Percentiles rank a stretch among this genome's conserved stretches.
phyloP scores from a whole-genome alignment of 345 rosid genomes.

The Salix purpurea region DNA sequence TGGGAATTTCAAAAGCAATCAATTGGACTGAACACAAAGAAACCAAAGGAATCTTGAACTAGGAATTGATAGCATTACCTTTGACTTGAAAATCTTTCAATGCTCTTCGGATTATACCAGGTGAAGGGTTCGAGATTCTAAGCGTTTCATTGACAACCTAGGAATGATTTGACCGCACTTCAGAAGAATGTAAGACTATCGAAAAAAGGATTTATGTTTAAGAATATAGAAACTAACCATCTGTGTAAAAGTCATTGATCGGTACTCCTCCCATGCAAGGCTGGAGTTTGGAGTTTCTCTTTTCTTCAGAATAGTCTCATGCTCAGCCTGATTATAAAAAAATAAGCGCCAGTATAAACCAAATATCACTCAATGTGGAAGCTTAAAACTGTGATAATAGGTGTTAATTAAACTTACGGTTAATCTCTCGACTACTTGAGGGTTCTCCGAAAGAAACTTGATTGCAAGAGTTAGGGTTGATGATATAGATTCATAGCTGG shows the following conservation, averaged over 20 bases:
- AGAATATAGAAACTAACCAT: background rate
- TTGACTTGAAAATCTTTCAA: slow-evolving; percentile 24
- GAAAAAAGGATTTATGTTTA: background rate
- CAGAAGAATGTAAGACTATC: too few species aligned
- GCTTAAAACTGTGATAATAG: background rate
- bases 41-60: too few species aligned
- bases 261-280: slow-evolving; percentile 6
- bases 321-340: slow-evolving; percentile 21
- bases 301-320: background rate
- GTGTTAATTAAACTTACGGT: slow-evolving; percentile 5
- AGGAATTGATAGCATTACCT: too few species aligned
- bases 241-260: slow-evolving; percentile 24
- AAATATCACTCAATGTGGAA: background rate
- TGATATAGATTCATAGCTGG: slow-evolving; percentile 14
- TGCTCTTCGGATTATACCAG: slow-evolving; percentile 26
- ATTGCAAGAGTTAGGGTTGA: slow-evolving; percentile 7
- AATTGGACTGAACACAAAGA: too few species aligned
- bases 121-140: background rate
- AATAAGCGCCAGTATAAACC: too few species aligned
- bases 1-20: too few species aligned
- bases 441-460: slow-evolving; percentile 30
- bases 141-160: too few species aligned
- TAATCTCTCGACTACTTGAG: slow-evolving; percentile 27
- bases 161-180: too few species aligned
- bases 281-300: slow-evolving; percentile 12